These are phyloP conservation scores for Scheffersomyces stambukii DNA, from an alignment of 1,139 yeast species.

Conservation along the genomic window DNA sequence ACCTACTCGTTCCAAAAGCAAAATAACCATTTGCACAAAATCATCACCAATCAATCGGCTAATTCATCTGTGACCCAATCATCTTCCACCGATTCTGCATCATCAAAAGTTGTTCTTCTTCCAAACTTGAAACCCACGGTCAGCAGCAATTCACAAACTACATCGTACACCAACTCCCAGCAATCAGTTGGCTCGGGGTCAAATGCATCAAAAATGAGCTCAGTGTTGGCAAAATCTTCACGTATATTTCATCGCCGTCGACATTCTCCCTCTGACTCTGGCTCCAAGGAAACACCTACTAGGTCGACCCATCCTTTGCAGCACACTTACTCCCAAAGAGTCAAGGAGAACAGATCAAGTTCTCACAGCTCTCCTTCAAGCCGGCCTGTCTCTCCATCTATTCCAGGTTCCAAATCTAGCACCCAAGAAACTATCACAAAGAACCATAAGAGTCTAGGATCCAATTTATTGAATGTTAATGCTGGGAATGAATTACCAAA, in stretches of 20 bases:
- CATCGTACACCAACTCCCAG: neutral
- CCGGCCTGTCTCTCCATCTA: no score
- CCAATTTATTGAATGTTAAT: no score
- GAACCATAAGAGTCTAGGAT: no score
- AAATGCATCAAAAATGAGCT: conserved; percentile 19
- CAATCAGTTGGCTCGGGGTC: conserved; percentile 9
- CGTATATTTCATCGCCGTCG: conserved; percentile 26
- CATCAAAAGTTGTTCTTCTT: neutral
- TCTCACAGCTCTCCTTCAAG: no score
- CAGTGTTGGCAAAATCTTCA: conserved; percentile 29
- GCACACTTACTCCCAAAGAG: conserved; percentile 32
- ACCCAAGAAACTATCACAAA: no score
- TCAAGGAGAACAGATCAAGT: conserved; percentile 30
- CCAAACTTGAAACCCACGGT: neutral
- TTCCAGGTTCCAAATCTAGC: no score
- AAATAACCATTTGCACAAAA: conserved; percentile 7
- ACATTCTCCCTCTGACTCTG: no score
- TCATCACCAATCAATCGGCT: conserved; percentile 7
- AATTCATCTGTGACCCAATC: conserved; percentile 7
- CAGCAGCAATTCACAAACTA: neutral
- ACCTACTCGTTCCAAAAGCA: conserved; percentile 5
- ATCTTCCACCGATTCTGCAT: conserved; percentile 1
- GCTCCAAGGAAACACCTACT: no score
- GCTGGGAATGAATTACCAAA: no score
- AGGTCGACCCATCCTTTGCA: conserved; percentile 13